Base-by-base conservation (phyloP, 2,329 filamentous ascomycete species). In the Pyrenochaeta sp. region DNA sequence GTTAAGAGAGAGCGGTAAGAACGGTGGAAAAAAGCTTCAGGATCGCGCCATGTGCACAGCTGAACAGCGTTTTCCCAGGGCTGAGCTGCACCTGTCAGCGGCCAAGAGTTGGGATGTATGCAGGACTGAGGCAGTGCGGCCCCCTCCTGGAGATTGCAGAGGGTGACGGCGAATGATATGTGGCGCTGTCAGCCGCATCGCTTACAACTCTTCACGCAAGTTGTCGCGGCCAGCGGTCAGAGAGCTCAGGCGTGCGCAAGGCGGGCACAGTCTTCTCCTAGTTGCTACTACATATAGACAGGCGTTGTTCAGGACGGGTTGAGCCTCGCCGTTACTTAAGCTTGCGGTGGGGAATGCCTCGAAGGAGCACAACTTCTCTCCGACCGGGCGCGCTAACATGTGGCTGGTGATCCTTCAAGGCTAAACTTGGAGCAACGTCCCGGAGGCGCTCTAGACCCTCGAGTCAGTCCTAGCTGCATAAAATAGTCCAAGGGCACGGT, bases 1-100 rank as follows among this genome's bases (percentile, higher is more conserved):
- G 19, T 43, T 34, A 30, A 8, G 37, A 22, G 47, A 37, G 27
- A 40, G n/a, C 19, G 19, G 48, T n/a, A 54, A 58, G 34, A 51
- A 45, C 54, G 49, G 45, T 53, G 39, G 4, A 51, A 32, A 22
- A 39, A 32, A 19, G 19, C 15, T 34, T 44, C 40, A 22, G 48
- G 43, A 36, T 4, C 25, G 39, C 50, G 52, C 50, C 27, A 30
- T 50, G 24, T 30, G 34, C 42, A 50, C 47, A 66, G 66, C 64
- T 65, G 61, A 65, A 47, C 32, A 46, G 10, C 51, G 52, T 22
- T 22, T 42, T 12, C 43, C n/a, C 49, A 59, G 58, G 57, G 54
- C 61, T 68, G 64, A 65, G 58, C 50, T 53, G 55, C 53, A 58
- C 9, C 30, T 39, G 57, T 66, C 62, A 65, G 64, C 61, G 34